Evolutionary conservation across 2,329 filamentous ascomycete species (phyloP).

Genomic region (Nothophaeocryptopus gaeumannii): DNA sequence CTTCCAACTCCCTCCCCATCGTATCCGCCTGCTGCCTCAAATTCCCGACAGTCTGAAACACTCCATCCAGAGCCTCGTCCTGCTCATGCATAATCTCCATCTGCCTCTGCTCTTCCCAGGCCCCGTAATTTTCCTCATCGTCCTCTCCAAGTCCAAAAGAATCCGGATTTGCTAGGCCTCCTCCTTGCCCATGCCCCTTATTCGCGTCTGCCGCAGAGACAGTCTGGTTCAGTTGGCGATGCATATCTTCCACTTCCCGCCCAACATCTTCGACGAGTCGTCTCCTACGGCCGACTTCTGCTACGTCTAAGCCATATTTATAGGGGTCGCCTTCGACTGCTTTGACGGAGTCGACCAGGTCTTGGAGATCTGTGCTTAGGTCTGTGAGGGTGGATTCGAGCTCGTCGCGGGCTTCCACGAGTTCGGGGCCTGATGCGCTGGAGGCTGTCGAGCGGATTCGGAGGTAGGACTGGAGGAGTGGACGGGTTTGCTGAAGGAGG

Average conservation of each 20-base stretch:
- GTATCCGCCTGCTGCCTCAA: constrained; percentile 85
- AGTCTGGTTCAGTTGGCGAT: constrained; percentile 68
- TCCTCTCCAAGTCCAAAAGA: constrained; percentile 50
- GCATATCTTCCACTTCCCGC: constrained; percentile 85
- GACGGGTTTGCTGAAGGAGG: constrained; percentile 75
- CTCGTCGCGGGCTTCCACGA: constrained; percentile 64
- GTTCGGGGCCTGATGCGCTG: constrained; percentile 66
- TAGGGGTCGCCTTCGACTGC: constrained; percentile 86
- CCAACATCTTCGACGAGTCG: constrained; percentile 86
- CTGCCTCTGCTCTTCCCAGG: constrained; percentile 82
- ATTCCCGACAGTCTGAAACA: constrained; percentile 90
- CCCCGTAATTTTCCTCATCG: constrained; percentile 61
- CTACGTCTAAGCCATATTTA: constrained; percentile 77
- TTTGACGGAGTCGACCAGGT: constrained; percentile 81
- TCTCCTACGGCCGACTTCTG: constrained; percentile 77
- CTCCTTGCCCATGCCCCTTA: constrained; percentile 39
- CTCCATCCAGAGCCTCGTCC: constrained; percentile 86
- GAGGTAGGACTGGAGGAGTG: constrained; percentile 90
- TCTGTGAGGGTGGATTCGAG: constrained; percentile 73
- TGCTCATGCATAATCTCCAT: constrained; percentile 90
- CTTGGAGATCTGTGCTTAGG: constrained; percentile 78
- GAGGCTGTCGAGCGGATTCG: constrained; percentile 87
- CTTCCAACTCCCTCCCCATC: constrained; percentile 94
- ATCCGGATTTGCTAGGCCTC: constrained; percentile 57
- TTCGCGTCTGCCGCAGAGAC: constrained; percentile 43